Base-by-base conservation (phyloP, 345 rosid genomes). In the Acer saccharum region DNA sequence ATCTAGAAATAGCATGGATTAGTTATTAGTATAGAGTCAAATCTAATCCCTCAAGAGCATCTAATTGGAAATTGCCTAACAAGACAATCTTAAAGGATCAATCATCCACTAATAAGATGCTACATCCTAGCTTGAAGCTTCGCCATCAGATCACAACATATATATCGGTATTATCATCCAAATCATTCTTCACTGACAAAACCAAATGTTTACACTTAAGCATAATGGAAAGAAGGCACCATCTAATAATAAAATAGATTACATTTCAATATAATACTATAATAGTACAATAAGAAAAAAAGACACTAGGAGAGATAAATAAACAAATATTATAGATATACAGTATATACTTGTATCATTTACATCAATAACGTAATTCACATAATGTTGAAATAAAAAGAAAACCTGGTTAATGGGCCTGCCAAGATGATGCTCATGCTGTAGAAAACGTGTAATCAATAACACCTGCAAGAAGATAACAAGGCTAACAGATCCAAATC, bases 371-470 rank as follows among this genome's bases (percentile, higher is more conserved):
- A 23, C 35, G 32, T 69, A n/a, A 17, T 27, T 21, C 25, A 54
- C 35, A 71, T 9, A 14, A 69, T 29, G 23, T 52, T 52, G 29
- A 29, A 74, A 75, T 67, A 68, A 48, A 57, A 72, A 80, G 67
- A 57, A 81, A 84, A 92, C 99, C 87, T 92, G 96, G 81, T 89
- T 93, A 81, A 89, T 91, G 39, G 94, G 86, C 68, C 96, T 86
- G 73, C 99, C 98, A 80, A 90, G 87, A 83, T 93, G 99, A 87
- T 90, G 96, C 84, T 93, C 97, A 68, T 95, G 99, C 86, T 95
- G 99, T 79, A 95, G 90, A 81, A 93, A 95, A 73, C 99, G 97
- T 32, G 87, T 89, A 79, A 95, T 93, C 77, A 95, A 83, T 79
- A 95, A 67, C 65, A 95, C 92, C 99, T 95, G 91, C 81, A 74